These are phyloP conservation scores for Allantophomopsis lycopodina DNA, from an alignment of 2,329 filamentous ascomycete genomes.

Conservation along the genomic window DNA sequence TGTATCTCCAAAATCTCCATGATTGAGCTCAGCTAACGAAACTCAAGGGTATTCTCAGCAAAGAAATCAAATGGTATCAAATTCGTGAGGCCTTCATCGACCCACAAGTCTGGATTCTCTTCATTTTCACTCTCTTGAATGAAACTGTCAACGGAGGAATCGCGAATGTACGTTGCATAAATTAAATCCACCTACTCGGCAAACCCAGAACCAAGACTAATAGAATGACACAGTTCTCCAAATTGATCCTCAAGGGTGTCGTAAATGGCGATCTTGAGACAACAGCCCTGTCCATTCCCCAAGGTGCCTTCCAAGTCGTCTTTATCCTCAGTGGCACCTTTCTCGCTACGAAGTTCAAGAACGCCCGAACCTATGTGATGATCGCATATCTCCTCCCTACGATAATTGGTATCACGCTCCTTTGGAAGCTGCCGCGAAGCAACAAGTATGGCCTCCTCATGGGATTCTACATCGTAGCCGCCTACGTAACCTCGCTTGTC, in stretches of 20 bases:
- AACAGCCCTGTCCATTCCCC: conserved; percentile 37
- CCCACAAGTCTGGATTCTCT: conserved; percentile 28
- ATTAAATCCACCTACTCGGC: background rate
- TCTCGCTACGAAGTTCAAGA: conserved; percentile 33
- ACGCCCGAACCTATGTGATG: conserved; percentile 28
- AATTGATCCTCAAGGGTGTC: conserved; percentile 37
- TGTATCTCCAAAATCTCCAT: background rate
- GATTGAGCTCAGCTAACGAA: background rate
- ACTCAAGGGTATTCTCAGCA: conserved; percentile 26
- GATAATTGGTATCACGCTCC: conserved; percentile 14
- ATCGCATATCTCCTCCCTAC: conserved; percentile 16
- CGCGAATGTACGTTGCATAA: conserved; percentile 21
- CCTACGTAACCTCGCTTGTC: conserved; percentile 35
- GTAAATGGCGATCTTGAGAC: conserved; percentile 28
- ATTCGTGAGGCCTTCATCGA: conserved; percentile 31
- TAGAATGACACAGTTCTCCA: conserved; percentile 25
- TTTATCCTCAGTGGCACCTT: conserved; percentile 37
- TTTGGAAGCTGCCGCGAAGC: conserved; percentile 13
- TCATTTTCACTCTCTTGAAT: conserved; percentile 32
- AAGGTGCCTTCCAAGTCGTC: conserved; percentile 37
- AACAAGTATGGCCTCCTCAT: conserved; percentile 17
- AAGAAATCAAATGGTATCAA: conserved; percentile 30
- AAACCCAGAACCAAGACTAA: background rate
- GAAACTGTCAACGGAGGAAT: conserved; percentile 38
- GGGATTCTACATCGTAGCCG: conserved; percentile 20